Evolutionary conservation across 148 eudicot genomes (phyloP), one percentile per base, ranked within the genome.

Genomic region (Nepenthes mirabilis): DNA sequence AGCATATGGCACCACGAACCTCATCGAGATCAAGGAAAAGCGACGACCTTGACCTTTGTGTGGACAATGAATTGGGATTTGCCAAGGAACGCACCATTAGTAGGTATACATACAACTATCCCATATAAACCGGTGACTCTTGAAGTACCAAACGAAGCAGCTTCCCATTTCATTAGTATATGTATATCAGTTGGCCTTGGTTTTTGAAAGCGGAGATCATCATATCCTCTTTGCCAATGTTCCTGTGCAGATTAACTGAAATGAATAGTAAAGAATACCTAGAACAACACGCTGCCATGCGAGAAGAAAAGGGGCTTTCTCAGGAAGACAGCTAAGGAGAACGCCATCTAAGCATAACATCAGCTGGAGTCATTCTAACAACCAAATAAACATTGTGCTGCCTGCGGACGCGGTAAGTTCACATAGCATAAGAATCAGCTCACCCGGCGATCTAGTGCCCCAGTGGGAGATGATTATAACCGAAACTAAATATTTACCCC

Each of bases 11-110:
- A 48, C 93, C 90, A 43, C 74, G 96, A 58, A 91, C 90, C 61
- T 80, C 88, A 55, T 83, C 98, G 34, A 80, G 94, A 66, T 81
- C 95, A 36, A 77, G 80, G 72, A 85, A 73, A 69, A 83, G 66
- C 45, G 98, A 93, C 55, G 85, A 78, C 43, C 63, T 68, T 59
- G 96, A 88, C 64, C 75, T 93, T 57, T 88, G 98, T 43, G 98
- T 93, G 12, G 98, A 93, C 72, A 88, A 93, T 69, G 91, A 93
- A 63, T 74, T 93, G 56, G 96, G 88, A 34, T 93, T 93, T 52
- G 89, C 95, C 34, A 93, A 93, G 74, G 98, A 93, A 70, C 94
- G 96, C 40, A 88, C 95, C 56, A 80, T 88, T 65, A 93, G 98
- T 53, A 80, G 98, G 98, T 86, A 75, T 66, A 64, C n/a, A 32